These are phyloP conservation scores for Orbilia ellipsospora DNA, from an alignment of 2,329 filamentous ascomycete species.

Conservation along the genomic window DNA sequence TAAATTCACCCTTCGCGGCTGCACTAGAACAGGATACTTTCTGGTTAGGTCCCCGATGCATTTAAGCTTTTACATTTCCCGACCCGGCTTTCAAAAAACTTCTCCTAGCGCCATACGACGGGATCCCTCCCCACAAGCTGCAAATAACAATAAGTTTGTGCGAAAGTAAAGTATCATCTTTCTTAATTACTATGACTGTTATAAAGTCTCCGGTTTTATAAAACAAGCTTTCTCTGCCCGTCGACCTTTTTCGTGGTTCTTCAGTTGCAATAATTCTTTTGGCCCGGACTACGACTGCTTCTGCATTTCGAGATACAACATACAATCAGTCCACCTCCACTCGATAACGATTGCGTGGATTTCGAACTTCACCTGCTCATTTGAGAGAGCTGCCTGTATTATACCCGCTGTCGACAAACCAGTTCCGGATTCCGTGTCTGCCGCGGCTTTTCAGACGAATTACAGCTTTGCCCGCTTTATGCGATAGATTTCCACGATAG, in stretches of 20 bases:
- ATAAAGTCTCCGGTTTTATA: neutral
- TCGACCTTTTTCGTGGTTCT: neutral
- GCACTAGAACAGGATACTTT: constrained; percentile 49
- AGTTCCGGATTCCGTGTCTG: neutral
- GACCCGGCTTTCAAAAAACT: constrained; percentile 17
- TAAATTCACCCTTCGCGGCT: constrained; percentile 21
- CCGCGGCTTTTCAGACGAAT: constrained; percentile 51
- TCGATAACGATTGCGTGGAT: neutral
- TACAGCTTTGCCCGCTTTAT: constrained; percentile 53
- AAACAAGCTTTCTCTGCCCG: neutral
- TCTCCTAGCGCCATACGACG: no score
- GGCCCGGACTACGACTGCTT: neutral
- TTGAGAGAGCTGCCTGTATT: constrained; percentile 15
- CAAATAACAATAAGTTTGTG: no score
- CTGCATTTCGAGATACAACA: neutral
- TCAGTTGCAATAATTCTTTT: no score
- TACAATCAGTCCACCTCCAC: neutral
- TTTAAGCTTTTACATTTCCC: constrained; percentile 50
- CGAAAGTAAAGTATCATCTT: no score
- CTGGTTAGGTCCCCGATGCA: constrained; percentile 31
- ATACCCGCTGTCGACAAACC: constrained; percentile 15
- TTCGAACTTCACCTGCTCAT: constrained; percentile 35
- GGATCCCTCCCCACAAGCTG: no score
- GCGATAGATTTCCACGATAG: constrained; percentile 31
- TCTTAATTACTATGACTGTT: neutral